These are phyloP conservation scores for Hevea brasiliensis DNA, from an alignment of 345 rosid genomes.

Conservation along the genomic window DNA sequence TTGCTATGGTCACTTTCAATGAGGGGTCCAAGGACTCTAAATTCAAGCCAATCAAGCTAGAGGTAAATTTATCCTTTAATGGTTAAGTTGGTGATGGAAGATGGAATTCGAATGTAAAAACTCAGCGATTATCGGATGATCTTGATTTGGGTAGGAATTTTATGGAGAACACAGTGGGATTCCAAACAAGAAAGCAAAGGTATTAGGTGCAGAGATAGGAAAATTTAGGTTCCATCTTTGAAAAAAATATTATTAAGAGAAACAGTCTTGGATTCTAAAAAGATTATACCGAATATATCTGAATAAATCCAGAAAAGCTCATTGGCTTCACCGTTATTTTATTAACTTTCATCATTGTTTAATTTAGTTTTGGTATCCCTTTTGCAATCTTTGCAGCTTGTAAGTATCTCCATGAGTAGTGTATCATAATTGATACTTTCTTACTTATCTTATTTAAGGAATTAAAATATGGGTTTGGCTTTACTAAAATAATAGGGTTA, in stretches of 20 bases:
- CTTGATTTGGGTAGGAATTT: slow-evolving; percentile 4
- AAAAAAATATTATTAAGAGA: too few species aligned
- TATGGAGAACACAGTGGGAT: slow-evolving; percentile 37
- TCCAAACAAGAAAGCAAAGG: slow-evolving; percentile 29
- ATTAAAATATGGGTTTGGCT: background rate
- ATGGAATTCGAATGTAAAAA: slow-evolving; percentile 11
- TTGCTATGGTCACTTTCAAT: slow-evolving; percentile 11
- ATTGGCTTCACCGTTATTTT: too few species aligned
- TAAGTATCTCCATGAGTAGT: background rate
- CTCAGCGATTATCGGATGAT: background rate
- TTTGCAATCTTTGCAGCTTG: too few species aligned
- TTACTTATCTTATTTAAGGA: background rate
- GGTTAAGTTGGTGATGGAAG: background rate
- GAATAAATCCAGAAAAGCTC: too few species aligned
- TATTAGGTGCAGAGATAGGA: slow-evolving; percentile 13
- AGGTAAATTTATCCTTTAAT: slow-evolving; percentile 8
- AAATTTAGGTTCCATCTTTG: too few species aligned
- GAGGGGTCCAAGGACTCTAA: background rate
- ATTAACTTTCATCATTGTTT: slow-evolving; percentile 9
- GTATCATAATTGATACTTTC: background rate
- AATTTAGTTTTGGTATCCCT: background rate
- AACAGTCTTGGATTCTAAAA: too few species aligned
- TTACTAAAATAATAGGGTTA: background rate
- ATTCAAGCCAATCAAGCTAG: background rate
- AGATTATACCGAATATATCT: too few species aligned